Base-by-base conservation (phyloP, 805 yeast species). In the Ogataea corticis region DNA sequence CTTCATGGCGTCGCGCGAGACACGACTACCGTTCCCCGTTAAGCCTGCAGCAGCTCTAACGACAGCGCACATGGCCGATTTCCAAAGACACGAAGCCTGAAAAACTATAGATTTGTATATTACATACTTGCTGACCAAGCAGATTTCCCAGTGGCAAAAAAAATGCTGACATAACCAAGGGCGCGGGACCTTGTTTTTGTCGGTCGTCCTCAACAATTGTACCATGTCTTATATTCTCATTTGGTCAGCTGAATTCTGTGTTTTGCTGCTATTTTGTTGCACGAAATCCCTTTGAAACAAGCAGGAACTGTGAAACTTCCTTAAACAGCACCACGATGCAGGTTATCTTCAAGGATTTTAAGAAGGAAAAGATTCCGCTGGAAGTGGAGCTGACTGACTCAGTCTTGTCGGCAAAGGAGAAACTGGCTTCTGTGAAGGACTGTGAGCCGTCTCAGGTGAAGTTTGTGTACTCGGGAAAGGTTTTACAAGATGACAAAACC, bases 391-490 rank as follows among this genome's bases (percentile, higher is more conserved):
- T 76, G 7, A 50, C 76, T 12, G 88, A 82, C 41, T 76, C 88
- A 2, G 92, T 84, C 28, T 62, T 75, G 12, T 72, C 80, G n/a
- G 83, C 83, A 15, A 92, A 91, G 67, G 83, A 80, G 57, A 79
- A 80, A 56, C 73, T 94, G 41, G 94, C 90, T 1, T 69, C 72
- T 16, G 71, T 76, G 46, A 85, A 87, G 57, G 80, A 76, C 13
- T 83, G 88, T 56, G 92, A 83, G 18, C 76, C 81, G 2, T 66
- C 78, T 2, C 91, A 84, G 60, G 81, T 92, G 63, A 92, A 91
- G 70, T 80, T 94, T 61, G 96, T 94, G 49, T 94, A 85, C 65
- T 89, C 97, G 1, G 81, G 91, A 40, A 90, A 90, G 62, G 92
- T 94, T 35, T 79, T 94, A 41, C 88, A 80, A 59, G 96, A 94